Base-by-base conservation (phyloP, 352 stramenopile genomes). In the Pythium grandisporangium region DNA sequence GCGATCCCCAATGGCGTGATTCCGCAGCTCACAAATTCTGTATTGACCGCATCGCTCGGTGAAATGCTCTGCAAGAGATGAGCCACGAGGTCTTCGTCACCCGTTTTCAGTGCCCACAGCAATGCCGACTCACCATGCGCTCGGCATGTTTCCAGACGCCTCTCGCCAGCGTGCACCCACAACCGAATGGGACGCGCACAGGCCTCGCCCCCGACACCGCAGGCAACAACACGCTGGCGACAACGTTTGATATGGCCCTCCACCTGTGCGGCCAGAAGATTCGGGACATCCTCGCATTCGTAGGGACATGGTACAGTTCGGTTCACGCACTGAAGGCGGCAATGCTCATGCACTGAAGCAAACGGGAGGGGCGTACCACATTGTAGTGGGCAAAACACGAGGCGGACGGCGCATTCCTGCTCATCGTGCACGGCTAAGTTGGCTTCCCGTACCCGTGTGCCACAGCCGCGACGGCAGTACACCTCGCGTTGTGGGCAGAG, bases 1-100 rank as follows among this genome's bases (percentile, higher is more conserved):
- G 73, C 72, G 4, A 83, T 55, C 6, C 55, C 42, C n/a, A 91
- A 35, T 6, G 78, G 68, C 2, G 68, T 64, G 47, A 84, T 87
- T 0, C 78, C 78, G n/a, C n/a, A n/a, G 33, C 82, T 87, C 1
- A 60, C 43, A 27, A 82, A 87, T 46, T 91, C 75, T 14, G 56
- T 55, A 24, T 84, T 64, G 2, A 86, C 47, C 7, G 61, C 59
- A 4, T 49, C 42, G 2, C 43, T 47, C 1, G 62, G 60, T n/a
- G n/a, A n/a, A 2, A 87, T 46, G 14, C 49, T 69, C 24, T 78
- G 59, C 6, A 88, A 37, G 8, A 91, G 71, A 54, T 84, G 84
- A 4, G 51, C 59, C 14, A 68, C 62, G 16, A 88, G 51, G 19
- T 88, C 75, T 2, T 84, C 34, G 40, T 91, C 78, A 2, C 58